phyloP scores from a whole-genome alignment of 2,329 filamentous ascomycete genomes.

The Clonostachys rosea region DNA sequence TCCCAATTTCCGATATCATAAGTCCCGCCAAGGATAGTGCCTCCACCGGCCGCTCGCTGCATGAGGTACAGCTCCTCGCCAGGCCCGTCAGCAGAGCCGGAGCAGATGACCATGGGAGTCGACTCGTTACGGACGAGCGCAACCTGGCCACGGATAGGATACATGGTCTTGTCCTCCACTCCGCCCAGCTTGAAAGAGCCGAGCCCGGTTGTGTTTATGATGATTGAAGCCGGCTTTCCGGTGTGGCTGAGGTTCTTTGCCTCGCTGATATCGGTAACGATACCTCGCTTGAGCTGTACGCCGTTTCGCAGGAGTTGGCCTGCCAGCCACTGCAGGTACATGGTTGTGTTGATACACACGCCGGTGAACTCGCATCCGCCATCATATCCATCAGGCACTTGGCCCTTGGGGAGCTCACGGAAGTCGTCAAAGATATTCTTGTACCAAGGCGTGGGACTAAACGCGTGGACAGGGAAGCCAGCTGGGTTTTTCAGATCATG shows the following conservation, averaged over 20 bases:
- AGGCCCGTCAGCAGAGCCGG: slow-evolving; percentile 67
- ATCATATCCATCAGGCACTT: slow-evolving; percentile 51
- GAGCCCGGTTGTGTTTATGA: slow-evolving; percentile 78
- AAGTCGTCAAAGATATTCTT: slow-evolving; percentile 68
- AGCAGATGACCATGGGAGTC: slow-evolving; percentile 21
- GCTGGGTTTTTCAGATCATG: slow-evolving; percentile 47
- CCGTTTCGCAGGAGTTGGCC: slow-evolving; percentile 74
- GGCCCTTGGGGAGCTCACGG: slow-evolving; percentile 49
- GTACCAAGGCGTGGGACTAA: slow-evolving; percentile 68
- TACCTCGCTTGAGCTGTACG: slow-evolving; percentile 59
- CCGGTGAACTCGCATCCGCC: slow-evolving; percentile 65
- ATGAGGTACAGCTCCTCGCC: slow-evolving; percentile 78
- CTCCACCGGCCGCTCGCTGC: slow-evolving; percentile 71
- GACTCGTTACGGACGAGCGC: slow-evolving; percentile 75
- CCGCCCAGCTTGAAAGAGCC: slow-evolving; percentile 73
- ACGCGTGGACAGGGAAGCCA: slow-evolving; percentile 56
- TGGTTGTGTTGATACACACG: slow-evolving; percentile 83
- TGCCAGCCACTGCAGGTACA: slow-evolving; percentile 83
- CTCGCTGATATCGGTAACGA: slow-evolving; percentile 66
- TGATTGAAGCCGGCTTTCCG: slow-evolving; percentile 55
- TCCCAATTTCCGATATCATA: slow-evolving; percentile 80
- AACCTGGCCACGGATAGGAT: slow-evolving; percentile 75
- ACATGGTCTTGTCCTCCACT: slow-evolving; percentile 68
- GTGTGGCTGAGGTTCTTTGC: slow-evolving; percentile 48
- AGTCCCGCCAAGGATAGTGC: slow-evolving; percentile 79